These are phyloP conservation scores for Peronospora farinosa DNA, from an alignment of 352 stramenopile species.

Conservation along the genomic window DNA sequence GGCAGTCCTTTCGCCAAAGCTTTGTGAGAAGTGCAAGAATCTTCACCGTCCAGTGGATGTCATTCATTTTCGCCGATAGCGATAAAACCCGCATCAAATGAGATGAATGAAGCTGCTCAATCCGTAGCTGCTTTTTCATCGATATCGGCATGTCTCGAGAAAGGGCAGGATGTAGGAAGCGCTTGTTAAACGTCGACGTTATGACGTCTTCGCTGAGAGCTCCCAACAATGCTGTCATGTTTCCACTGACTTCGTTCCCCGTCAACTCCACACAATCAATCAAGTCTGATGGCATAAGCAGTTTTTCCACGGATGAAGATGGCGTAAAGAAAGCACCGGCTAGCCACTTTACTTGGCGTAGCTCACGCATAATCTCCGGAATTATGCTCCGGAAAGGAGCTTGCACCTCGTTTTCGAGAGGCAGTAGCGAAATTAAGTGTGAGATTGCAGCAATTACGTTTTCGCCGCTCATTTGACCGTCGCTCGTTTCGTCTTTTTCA, in stretches of 20 bases:
- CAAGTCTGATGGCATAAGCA: slow-evolving; percentile 34
- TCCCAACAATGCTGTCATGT: slow-evolving; percentile 11
- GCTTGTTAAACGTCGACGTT: slow-evolving; percentile 40
- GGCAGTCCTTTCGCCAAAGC: slow-evolving; percentile 49
- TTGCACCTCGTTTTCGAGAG: slow-evolving; percentile 66
- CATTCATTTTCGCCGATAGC: slow-evolving; percentile 30
- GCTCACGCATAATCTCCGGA: slow-evolving; percentile 48
- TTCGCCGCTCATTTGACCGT: not conserved
- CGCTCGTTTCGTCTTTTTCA: not conserved
- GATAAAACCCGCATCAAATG: slow-evolving; percentile 56
- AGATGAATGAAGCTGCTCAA: slow-evolving; percentile 57
- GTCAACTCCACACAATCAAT: slow-evolving; percentile 35
- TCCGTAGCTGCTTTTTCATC: slow-evolving; percentile 53
- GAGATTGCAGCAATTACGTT: slow-evolving; percentile 23
- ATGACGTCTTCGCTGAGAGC: slow-evolving; percentile 24
- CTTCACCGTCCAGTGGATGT: slow-evolving; percentile 32
- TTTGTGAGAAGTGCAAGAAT: slow-evolving; percentile 50
- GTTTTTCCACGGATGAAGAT: not conserved
- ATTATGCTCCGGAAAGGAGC: slow-evolving; percentile 59
- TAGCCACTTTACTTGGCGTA: slow-evolving; percentile 51
- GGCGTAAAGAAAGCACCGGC: slow-evolving; percentile 8
- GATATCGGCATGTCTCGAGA: slow-evolving; percentile 31
- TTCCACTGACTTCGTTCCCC: slow-evolving; percentile 12
- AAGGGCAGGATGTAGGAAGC: slow-evolving; percentile 39
- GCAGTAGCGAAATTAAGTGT: slow-evolving; percentile 46